Base-by-base conservation (phyloP, 2,329 filamentous ascomycete species). In the Orbilia blumenaviensis region DNA sequence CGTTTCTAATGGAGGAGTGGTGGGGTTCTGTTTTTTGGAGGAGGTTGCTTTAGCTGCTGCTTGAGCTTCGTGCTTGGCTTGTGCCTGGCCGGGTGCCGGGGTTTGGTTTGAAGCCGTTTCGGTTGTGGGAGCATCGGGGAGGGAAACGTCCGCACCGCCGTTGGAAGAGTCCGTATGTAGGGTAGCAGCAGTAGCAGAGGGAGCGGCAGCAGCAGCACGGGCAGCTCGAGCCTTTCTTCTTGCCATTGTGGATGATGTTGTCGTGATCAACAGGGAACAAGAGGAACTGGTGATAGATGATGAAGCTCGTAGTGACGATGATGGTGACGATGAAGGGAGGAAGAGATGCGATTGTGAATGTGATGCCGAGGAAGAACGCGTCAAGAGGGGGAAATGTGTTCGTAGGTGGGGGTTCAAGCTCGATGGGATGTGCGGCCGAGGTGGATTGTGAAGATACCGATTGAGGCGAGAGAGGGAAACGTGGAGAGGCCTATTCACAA, bases 31-130 rank as follows among this genome's bases (percentile, higher is more conserved):
- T 23, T 63, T 63, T 42, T 71, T 73, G 27, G n/a, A 21, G 42
- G 42, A 1, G 21, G 18, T 23, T 23, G 3, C n/a, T 29, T 38
- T 25, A 23, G 7, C n/a, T 52, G 48, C 9, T 48, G 21, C 42
- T 48, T 48, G 23, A 2, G 23, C 46, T 54, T 54, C 48, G 18
- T 64, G 34, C 41, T 42, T 27, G n/a, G 63, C 63, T 44, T 75
- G 71, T 3, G 56, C 63, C 50, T 75, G 71, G 10, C 63, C 71
- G 0, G 71, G 71, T 21, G 71, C 63, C 21, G 71, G 44, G n/a
- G 48, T n/a, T n/a, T n/a, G 48, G 18, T 54, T 27, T 21, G 48
- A 52, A 8, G 25, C 8, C 9, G 62, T 16, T 66, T 18, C 4
- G 42, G 27, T 34, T 5, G 27, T 27, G 36, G 56, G 54, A 8